Base-by-base conservation (phyloP, 805 yeast species). In the Wickerhamomyces subpelliculosus region DNA sequence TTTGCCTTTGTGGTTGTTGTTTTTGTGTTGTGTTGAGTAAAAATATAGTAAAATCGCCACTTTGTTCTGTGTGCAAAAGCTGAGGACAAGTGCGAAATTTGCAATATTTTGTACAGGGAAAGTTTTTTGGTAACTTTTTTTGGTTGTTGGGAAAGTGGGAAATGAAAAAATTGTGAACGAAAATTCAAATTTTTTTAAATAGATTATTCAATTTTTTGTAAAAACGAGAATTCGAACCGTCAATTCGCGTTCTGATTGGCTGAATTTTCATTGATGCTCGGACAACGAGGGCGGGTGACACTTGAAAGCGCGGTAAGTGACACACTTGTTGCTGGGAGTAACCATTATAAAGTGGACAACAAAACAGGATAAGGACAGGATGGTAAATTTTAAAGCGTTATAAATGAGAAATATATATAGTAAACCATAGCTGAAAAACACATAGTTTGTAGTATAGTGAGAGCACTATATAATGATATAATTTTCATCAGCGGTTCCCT, bases 211-310 rank as follows among this genome's bases (percentile, higher is more conserved):
- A 31, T 14, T 31, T 22, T 20, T 31, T 19, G 16, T 16, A 16
- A 25, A 25, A 25, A 5, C 4, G 5, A 13, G 16, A 25, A 25
- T 8, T 12, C 19, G 24, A 25, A 14, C 4, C 7, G 4, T 11
- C 18, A 18, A 18, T 13, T 12, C 34, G 34, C 18, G n/a, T 21
- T n/a, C 27, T 31, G 34, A 31, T 31, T 31, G 34, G 34, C 19
- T n/a, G n/a, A 22, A 20, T 8, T 8, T 4, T 12, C 6, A n/a
- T 4, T 2, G 14, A 21, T 21, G 22, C 34, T 26, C n/a, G 10
- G 14, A 26, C 34, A 31, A 31, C 34, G 7, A 11, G 9, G 6
- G 13, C 13, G 34, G 34, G 34, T 22, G 26, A 31, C 34, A 25
- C 25, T n/a, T 16, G 18, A 14, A 22, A 9, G 20, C 16, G 11